Conservation (phyloP, 768 basidiomycete genomes). For the Candolleomyces aberdarensis region DNA sequence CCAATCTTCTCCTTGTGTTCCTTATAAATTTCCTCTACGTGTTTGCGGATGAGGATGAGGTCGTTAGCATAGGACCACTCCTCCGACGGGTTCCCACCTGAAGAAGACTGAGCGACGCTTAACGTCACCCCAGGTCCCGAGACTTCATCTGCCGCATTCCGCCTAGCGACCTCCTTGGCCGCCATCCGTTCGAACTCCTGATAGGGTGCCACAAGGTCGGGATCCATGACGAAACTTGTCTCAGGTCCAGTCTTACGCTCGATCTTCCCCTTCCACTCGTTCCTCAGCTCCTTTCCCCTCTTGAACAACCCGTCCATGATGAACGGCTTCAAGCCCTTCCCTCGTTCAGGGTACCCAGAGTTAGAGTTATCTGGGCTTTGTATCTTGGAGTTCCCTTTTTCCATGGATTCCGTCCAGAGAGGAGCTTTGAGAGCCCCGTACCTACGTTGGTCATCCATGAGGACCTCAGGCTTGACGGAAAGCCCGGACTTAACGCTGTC, state of each 20-base stretch:
- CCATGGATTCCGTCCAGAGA: constrained; percentile 27
- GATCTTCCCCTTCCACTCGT: constrained; percentile 21
- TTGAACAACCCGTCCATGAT: constrained; percentile 42
- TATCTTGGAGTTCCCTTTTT: constrained; percentile 11
- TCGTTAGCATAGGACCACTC: too few species aligned
- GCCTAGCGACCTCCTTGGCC: too few species aligned
- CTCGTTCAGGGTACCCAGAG: constrained; percentile 20
- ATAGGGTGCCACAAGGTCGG: constrained; percentile 25
- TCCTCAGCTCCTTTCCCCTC: constrained; percentile 21
- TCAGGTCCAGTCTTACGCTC: constrained; percentile 20
- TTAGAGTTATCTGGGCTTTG: constrained; percentile 15
- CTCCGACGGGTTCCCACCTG: too few species aligned
- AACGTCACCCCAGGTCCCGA: too few species aligned
- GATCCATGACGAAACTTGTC: constrained; percentile 18
- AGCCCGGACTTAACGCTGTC: constrained; percentile 63
- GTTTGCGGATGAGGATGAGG: too few species aligned
- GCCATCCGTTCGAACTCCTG: background rate
- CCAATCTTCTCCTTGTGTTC: too few species aligned
- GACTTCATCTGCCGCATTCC: too few species aligned
- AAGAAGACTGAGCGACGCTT: too few species aligned
- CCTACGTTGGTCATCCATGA: constrained; percentile 15
- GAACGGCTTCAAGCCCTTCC: constrained; percentile 22
- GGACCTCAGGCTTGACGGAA: constrained; percentile 31
- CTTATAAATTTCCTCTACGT: too few species aligned
- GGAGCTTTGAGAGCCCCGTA: constrained; percentile 18